Base-by-base conservation (phyloP, 257 asterid genomes). In the Lithospermum erythrorhizon region DNA sequence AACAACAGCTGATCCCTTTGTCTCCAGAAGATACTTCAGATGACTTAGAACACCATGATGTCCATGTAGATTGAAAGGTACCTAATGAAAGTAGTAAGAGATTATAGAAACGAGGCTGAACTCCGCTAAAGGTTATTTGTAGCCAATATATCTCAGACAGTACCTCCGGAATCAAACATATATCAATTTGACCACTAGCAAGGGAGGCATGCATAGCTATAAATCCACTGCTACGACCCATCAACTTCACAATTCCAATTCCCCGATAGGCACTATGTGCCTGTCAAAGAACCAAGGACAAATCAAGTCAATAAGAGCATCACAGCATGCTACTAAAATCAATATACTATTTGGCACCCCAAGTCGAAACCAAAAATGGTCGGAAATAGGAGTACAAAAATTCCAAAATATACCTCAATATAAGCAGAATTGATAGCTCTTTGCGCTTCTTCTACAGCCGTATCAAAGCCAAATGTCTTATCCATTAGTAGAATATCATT, bases 391-490 rank as follows among this genome's bases (percentile, higher is more conserved):
- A 41, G 49, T 41, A 41, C 1, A 8, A 27, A 35, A 35, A 6
- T 6, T n/a, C 51, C 23, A 16, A 32, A 58, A 21, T 55, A 35
- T 66, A 88, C 98, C 94, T 91, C 98, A 37, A 82, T 88, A 71
- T 91, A 88, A 57, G 98, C 95, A 47, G 95, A 79, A 72, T 88
- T 75, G 27, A 91, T 91, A 56, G 98, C 98, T 74, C 98, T 75
- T 73, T 91, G 98, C 25, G 98, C 95, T 80, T 91, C 98, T 81
- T 91, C 98, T 62, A 91, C 98, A 54, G 98, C 98, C 55, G 98
- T 91, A 80, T 91, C 98, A 69, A 91, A 91, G 66, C 98, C 98
- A 73, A 91, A 91, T 53, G 98, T 86, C 70, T 88, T 91, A 75
- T 91, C 98, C 94, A 91, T 91, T 65, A 82, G 90, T 78, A 86